Evolutionary conservation across 2,329 filamentous ascomycete species (phyloP).

Genomic region (Cladobotryum mycophilum): DNA sequence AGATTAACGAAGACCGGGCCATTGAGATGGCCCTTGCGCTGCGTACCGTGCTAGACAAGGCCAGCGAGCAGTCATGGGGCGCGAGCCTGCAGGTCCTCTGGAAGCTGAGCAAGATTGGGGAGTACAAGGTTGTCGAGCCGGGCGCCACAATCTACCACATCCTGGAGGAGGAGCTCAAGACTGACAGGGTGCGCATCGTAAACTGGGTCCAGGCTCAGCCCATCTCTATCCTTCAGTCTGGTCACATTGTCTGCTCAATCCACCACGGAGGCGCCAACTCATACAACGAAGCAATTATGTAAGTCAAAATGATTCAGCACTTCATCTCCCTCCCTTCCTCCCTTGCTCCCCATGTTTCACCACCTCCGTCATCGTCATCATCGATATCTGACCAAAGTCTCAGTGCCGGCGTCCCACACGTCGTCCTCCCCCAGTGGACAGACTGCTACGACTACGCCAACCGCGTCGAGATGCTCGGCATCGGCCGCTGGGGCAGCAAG

Average conservation of each 20-base stretch:
- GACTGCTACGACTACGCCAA: slow-evolving; percentile 42
- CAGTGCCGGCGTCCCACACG: slow-evolving; percentile 39
- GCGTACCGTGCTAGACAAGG: slow-evolving; percentile 26
- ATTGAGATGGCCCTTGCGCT: slow-evolving; percentile 34
- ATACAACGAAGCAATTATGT: slow-evolving; percentile 32
- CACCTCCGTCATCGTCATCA: no score
- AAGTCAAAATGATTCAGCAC: slow-evolving; percentile 14
- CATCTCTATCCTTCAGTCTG: slow-evolving; percentile 28
- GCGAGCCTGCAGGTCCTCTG: slow-evolving; percentile 25
- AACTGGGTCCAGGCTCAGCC: slow-evolving; percentile 37
- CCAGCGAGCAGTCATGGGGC: slow-evolving; percentile 2
- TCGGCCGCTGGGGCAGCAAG: slow-evolving; percentile 28
- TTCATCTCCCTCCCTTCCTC: neutral
- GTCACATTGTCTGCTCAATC: slow-evolving; percentile 33
- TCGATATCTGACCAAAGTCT: neutral
- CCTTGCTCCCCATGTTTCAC: neutral
- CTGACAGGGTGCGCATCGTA: slow-evolving; percentile 29
- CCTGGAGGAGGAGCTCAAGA: slow-evolving; percentile 21
- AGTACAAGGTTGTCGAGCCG: slow-evolving; percentile 8
- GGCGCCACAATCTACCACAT: slow-evolving; percentile 15
- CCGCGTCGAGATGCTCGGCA: slow-evolving; percentile 36
- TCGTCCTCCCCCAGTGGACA: slow-evolving; percentile 39
- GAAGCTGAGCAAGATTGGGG: slow-evolving; percentile 24
- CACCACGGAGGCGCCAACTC: slow-evolving; percentile 44
- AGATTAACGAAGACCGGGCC: slow-evolving; percentile 27